Evolutionary conservation across 805 yeast species (phyloP).

Genomic region (Saitoella complicata): DNA sequence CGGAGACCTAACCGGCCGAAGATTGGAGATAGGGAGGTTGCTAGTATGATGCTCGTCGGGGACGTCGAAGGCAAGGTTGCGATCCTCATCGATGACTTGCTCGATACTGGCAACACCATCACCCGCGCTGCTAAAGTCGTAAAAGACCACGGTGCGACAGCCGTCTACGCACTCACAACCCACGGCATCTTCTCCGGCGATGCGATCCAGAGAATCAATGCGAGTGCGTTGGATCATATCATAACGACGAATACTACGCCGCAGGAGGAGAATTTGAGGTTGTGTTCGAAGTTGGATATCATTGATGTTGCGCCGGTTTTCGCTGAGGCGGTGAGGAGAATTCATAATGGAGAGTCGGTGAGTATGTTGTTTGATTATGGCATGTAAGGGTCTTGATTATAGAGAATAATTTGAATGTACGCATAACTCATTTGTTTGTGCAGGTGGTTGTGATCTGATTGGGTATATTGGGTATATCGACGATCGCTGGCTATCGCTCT

Average conservation of each 20-base stretch:
- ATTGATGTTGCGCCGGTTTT: conserved; percentile 76
- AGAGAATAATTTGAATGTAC: no score
- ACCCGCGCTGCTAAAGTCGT: conserved; percentile 81
- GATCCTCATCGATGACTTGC: conserved; percentile 82
- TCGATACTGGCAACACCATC: conserved; percentile 84
- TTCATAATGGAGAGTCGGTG: conserved; percentile 93
- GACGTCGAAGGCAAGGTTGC: conserved; percentile 78
- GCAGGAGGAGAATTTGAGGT: conserved; percentile 40
- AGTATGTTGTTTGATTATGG: conserved; percentile 64
- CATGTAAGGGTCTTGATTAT: no score
- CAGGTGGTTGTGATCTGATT: no score
- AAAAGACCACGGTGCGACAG: conserved; percentile 82
- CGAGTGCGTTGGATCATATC: conserved; percentile 61
- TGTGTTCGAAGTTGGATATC: conserved; percentile 56
- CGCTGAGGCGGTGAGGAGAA: conserved; percentile 77
- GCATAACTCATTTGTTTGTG: no score
- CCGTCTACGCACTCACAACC: conserved; percentile 74
- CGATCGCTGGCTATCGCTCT: no score
- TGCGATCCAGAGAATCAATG: conserved; percentile 54
- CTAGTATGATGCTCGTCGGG: conserved; percentile 92
- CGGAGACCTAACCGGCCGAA: conserved; percentile 33
- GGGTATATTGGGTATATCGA: no score
- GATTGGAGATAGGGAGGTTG: conserved; percentile 26
- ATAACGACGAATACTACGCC: conserved; percentile 88
- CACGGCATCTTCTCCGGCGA: conserved; percentile 92